These are phyloP conservation scores for Neurospora tetrasperma DNA, from an alignment of 495 filamentous ascomycete genomes.

Conservation along the genomic window DNA sequence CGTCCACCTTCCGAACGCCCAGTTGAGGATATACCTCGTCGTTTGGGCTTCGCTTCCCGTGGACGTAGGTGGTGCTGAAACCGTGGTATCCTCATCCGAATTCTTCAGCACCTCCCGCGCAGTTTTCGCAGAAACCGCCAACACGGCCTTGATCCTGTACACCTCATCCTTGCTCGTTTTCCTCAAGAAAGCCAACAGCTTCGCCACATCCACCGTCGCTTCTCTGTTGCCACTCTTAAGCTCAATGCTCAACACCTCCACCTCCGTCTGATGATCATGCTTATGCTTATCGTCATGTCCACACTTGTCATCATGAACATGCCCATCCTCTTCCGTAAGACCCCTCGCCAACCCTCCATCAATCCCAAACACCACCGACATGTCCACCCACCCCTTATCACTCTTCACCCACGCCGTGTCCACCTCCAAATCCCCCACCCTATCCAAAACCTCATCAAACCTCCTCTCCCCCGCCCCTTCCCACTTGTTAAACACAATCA, in stretches of 20 bases:
- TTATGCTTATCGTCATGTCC: conserved; percentile 25
- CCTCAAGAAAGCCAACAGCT: conserved; percentile 55
- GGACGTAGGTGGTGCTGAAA: not conserved
- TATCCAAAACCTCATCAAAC: conserved; percentile 74
- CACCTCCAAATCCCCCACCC: conserved; percentile 76
- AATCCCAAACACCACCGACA: conserved; percentile 73
- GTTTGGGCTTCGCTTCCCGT: not conserved
- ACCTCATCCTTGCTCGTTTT: conserved; percentile 79
- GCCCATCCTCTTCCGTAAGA: conserved; percentile 29
- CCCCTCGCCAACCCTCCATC: conserved; percentile 67
- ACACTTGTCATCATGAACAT: conserved; percentile 18
- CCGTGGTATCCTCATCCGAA: conserved; percentile 42
- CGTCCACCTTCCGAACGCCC: conserved; percentile 95
- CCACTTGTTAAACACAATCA: conserved; percentile 96
- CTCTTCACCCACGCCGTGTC: conserved; percentile 73
- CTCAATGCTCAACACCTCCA: conserved; percentile 76
- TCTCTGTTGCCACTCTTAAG: conserved; percentile 28
- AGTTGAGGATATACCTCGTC: conserved; percentile 75
- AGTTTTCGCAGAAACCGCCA: conserved; percentile 38
- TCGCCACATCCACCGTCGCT: conserved; percentile 47
- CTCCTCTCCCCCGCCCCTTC: conserved; percentile 58
- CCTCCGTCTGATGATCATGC: conserved; percentile 61
- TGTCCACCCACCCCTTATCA: conserved; percentile 62
- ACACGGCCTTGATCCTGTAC: conserved; percentile 87
- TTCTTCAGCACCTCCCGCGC: conserved; percentile 40